These are phyloP conservation scores for Nemania diffusa DNA, from an alignment of 2,329 filamentous ascomycete species.

Conservation along the genomic window DNA sequence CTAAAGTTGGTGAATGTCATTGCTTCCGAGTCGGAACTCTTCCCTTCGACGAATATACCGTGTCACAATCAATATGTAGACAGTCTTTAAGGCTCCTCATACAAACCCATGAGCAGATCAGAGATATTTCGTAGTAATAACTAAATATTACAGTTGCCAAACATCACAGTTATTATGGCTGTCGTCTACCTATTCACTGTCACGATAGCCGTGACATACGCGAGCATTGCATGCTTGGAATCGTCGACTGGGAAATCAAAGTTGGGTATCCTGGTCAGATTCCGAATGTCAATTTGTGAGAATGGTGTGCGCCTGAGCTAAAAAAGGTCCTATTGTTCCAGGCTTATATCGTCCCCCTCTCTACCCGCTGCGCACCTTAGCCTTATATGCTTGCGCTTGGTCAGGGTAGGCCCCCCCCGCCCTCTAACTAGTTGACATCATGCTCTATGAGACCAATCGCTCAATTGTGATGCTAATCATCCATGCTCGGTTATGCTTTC, in stretches of 20 bases:
- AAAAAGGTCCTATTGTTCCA: slow-evolving; percentile 17
- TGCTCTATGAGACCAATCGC: slow-evolving; percentile 24
- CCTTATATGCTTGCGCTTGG: slow-evolving; percentile 24
- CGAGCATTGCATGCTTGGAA: background rate
- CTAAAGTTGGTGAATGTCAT: too few species aligned
- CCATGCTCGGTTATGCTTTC: slow-evolving; percentile 23
- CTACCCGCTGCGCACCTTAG: slow-evolving; percentile 13
- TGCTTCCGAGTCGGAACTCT: too few species aligned
- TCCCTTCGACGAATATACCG: too few species aligned
- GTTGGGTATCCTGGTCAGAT: slow-evolving; percentile 36
- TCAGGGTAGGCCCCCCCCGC: slow-evolving; percentile 5
- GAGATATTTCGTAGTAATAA: background rate
- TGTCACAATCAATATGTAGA: too few species aligned
- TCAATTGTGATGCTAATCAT: slow-evolving; percentile 24
- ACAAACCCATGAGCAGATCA: too few species aligned
- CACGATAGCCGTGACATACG: background rate
- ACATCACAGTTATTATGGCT: background rate
- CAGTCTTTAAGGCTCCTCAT: too few species aligned
- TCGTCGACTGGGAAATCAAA: background rate
- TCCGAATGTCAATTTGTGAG: slow-evolving; percentile 35
- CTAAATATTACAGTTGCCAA: background rate
- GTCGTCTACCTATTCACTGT: background rate
- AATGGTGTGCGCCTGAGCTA: slow-evolving; percentile 23
- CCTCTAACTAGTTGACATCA: slow-evolving; percentile 31
- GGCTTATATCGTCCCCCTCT: slow-evolving; percentile 16